Evolutionary conservation across 768 basidiomycete genomes (phyloP).

Genomic region (Termitomyces sp.): DNA sequence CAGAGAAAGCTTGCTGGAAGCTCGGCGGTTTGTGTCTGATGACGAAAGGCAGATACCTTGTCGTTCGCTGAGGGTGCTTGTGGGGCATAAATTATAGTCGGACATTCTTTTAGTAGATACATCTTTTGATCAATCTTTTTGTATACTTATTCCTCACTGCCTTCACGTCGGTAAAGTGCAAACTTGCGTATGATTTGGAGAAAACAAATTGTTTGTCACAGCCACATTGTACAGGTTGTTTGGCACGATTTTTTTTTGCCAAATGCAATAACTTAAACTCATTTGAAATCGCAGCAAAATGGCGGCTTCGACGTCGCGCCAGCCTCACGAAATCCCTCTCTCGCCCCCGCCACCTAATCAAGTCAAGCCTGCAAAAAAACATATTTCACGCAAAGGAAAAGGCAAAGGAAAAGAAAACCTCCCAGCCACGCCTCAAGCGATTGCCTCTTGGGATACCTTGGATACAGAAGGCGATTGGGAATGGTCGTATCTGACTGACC

Average conservation of each 20-base stretch:
- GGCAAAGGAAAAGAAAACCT: slow-evolving; percentile 44
- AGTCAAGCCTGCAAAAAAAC: slow-evolving; percentile 17
- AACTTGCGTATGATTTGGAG: not conserved
- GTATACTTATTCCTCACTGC: not conserved
- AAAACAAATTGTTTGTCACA: slow-evolving; percentile 6
- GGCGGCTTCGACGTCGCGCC: slow-evolving; percentile 39
- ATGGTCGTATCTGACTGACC: slow-evolving; percentile 71
- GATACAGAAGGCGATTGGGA: slow-evolving; percentile 41
- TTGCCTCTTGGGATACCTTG: slow-evolving; percentile 18
- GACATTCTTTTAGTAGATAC: not conserved
- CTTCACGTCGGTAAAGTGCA: not conserved
- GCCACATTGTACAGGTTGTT: slow-evolving; percentile 19
- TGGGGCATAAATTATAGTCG: slow-evolving; percentile 47
- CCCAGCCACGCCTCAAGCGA: slow-evolving; percentile 13
- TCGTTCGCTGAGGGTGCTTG: slow-evolving; percentile 56
- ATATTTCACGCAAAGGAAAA: slow-evolving; percentile 40
- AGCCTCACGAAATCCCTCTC: slow-evolving; percentile 29
- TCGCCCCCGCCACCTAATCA: slow-evolving; percentile 22
- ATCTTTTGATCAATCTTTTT: not conserved
- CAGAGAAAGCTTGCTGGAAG: slow-evolving; percentile 56
- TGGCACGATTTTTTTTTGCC: slow-evolving; percentile 28
- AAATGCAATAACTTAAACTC: not conserved
- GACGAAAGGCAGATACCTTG: slow-evolving; percentile 52
- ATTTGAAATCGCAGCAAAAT: slow-evolving; percentile 19
- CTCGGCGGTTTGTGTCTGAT: slow-evolving; percentile 40